These are phyloP conservation scores for Colletotrichum tanaceti DNA, from an alignment of 2,329 filamentous ascomycete species.

Conservation along the genomic window DNA sequence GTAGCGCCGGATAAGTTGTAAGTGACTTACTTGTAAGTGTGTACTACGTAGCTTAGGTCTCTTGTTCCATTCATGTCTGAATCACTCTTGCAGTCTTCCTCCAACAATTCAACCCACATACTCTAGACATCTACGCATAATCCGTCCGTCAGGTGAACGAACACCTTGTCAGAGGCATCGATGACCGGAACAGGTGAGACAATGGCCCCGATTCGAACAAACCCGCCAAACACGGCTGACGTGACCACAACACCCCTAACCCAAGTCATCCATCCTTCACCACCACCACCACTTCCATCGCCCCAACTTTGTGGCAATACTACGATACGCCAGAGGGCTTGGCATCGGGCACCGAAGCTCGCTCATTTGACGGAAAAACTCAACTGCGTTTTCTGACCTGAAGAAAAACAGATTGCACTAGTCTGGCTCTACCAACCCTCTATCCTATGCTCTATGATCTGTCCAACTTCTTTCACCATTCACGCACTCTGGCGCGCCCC, in stretches of 20 bases:
- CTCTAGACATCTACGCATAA: too few species aligned
- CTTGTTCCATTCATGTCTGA: not conserved
- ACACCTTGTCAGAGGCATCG: not conserved
- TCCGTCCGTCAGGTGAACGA: not conserved
- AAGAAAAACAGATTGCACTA: conserved; percentile 17
- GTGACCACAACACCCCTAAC: conserved; percentile 15
- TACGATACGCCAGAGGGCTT: conserved; percentile 29
- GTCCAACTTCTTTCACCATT: too few species aligned
- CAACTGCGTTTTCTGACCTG: conserved; percentile 31
- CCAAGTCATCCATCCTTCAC: conserved; percentile 6
- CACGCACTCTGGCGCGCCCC: not conserved
- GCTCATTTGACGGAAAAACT: conserved; percentile 40
- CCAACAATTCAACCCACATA: not conserved
- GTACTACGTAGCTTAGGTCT: too few species aligned
- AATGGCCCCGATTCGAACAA: conserved; percentile 17
- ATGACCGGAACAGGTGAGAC: conserved; percentile 15
- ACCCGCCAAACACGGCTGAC: conserved; percentile 15
- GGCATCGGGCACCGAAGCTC: conserved; percentile 12
- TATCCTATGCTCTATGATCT: not conserved
- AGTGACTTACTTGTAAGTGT: too few species aligned
- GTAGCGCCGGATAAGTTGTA: not conserved
- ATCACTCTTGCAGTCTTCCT: too few species aligned
- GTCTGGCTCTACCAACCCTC: conserved; percentile 10
- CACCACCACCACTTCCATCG: not conserved
- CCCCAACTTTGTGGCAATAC: conserved; percentile 12